Percentiles rank a stretch among this genome's conserved stretches.
Evolutionary conservation across 2,329 filamentous ascomycete genomes (phyloP).

Genomic region (Penicillium capsulatum): DNA sequence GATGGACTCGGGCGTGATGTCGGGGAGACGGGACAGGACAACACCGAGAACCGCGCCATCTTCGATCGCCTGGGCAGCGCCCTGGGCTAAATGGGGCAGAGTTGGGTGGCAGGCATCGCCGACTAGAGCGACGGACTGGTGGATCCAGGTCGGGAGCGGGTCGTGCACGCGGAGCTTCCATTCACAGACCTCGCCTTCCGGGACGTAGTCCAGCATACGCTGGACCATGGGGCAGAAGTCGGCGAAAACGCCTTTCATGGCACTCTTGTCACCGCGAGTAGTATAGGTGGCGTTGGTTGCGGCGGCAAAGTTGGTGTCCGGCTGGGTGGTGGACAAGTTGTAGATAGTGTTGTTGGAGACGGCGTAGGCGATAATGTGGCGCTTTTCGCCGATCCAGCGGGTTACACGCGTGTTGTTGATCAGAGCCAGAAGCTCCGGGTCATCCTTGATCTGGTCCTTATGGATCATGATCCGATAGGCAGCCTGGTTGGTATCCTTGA

Average conservation of each 20-base stretch:
- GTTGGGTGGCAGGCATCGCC: constrained; percentile 62
- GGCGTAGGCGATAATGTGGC: constrained; percentile 65
- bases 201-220: constrained; percentile 58
- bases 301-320: constrained; percentile 56
- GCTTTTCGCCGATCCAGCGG: constrained; percentile 62
- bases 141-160: constrained; percentile 59
- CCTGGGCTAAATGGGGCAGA: constrained; percentile 60
- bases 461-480: constrained; percentile 55
- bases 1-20: constrained; percentile 45
- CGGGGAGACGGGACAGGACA: constrained; percentile 48
- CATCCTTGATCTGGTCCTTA: constrained; percentile 42
- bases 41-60: constrained; percentile 56
- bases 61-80: constrained; percentile 62
- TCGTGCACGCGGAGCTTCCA: constrained; percentile 62
- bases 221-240: constrained; percentile 61
- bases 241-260: constrained; percentile 57
- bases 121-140: constrained; percentile 51
- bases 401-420: constrained; percentile 56
- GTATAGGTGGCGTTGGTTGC: constrained; percentile 60
- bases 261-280: constrained; percentile 56
- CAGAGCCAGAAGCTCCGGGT: constrained; percentile 53
- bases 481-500: constrained; percentile 50
- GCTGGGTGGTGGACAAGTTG: constrained; percentile 62
- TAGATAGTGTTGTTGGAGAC: constrained; percentile 61
- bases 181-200: constrained; percentile 62